phyloP scores from a whole-genome alignment of 202 grass and related monocot genomes.

The Saccharum hybrid region DNA sequence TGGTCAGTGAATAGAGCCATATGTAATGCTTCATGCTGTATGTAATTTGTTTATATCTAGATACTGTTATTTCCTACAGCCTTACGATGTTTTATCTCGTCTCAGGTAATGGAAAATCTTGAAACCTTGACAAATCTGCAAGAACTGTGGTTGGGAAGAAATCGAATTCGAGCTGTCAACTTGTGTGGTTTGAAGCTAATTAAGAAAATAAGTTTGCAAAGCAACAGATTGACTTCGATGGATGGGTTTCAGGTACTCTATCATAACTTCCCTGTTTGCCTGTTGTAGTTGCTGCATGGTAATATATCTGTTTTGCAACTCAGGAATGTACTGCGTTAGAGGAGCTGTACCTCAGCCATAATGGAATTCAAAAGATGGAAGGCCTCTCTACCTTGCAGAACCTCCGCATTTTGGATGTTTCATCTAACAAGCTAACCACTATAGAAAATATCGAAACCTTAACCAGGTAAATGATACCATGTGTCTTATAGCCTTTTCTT shows the following conservation, averaged over 20 bases:
- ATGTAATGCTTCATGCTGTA: not conserved
- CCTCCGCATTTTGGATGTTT: constrained; percentile 88
- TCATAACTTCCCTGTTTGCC: constrained; percentile 23
- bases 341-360: constrained; percentile 95
- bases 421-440: constrained; percentile 80
- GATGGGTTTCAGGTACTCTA: constrained; percentile 79
- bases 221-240: constrained; percentile 83
- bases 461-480: constrained; percentile 58
- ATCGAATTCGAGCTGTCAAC: constrained; percentile 74
- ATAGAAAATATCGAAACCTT: constrained; percentile 76
- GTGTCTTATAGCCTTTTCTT: constrained; percentile 16
- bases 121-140: constrained; percentile 75
- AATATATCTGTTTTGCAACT: constrained; percentile 44
- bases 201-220: constrained; percentile 93
- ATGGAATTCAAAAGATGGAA: constrained; percentile 97
- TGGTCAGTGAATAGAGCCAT: not conserved
- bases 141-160: constrained; percentile 92
- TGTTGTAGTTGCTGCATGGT: constrained; percentile 14
- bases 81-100: constrained; percentile 35
- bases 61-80: not conserved
- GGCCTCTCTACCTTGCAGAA: constrained; percentile 81
- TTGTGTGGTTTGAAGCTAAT: constrained; percentile 91
- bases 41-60: constrained; percentile 5
- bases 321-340: constrained; percentile 81
- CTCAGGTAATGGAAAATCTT: constrained; percentile 91